Base-by-base conservation (phyloP, 257 asterid species). In the Mitragyna speciosa region DNA sequence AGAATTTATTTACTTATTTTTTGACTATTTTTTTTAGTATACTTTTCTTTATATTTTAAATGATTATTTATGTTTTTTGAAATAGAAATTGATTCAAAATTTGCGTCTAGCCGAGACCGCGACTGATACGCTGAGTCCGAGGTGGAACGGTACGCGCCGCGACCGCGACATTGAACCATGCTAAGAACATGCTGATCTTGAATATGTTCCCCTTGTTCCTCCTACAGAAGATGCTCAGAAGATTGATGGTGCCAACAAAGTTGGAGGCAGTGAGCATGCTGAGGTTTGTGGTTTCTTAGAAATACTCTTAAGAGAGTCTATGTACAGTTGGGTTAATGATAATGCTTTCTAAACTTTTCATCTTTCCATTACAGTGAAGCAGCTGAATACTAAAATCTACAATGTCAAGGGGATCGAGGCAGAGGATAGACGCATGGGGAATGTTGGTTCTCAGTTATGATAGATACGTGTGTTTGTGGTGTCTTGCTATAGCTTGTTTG, bases 151-250 rank as follows among this genome's bases (percentile, higher is more conserved):
- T n/a, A n/a, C n/a, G n/a, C n/a, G n/a, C n/a, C n/a, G n/a, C n/a
- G n/a, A n/a, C n/a, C n/a, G n/a, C n/a, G n/a, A n/a, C n/a, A n/a
- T n/a, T n/a, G n/a, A n/a, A n/a, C n/a, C n/a, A n/a, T n/a, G n/a
- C n/a, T 10, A 16, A 47, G 48, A 31, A 20, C 70, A 59, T 16
- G 12, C 2, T 54, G 31, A 51, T 48, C 48, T 49, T 77, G 80
- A 52, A 76, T 66, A 20, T 36, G 8, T 61, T 61, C 26, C 17
- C 71, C 19, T 79, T 86, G 64, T 70, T 41, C 4, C 41, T 86
- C 33, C 67, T 58, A 85, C 87, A 92, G 96, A 92, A 52, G 97
- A 92, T 75, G 87, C 82, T 64, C 90, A 81, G 78, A 92, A 90
- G 64, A 77, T 77, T 67, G 95, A 92, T 72, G 89, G 86, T 76